Conservation (phyloP, 2,329 filamentous ascomycete genomes). For the Nemania sp. region DNA sequence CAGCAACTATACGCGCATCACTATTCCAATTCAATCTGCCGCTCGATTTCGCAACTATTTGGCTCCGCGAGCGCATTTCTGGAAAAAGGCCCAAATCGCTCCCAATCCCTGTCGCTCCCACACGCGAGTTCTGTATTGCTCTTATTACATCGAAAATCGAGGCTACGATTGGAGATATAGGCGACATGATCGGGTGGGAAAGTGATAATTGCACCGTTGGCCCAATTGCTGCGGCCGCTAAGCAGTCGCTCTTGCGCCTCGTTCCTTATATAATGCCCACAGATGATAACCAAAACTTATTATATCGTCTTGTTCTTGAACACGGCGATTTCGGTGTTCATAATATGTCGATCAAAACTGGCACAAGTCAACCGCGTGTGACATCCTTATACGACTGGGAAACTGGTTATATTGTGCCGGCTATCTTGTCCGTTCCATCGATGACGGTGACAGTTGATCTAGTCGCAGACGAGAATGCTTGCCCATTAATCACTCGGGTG, state of each 20-base stretch:
- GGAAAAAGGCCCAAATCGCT: slow-evolving; percentile 6
- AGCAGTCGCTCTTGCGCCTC: slow-evolving; percentile 12
- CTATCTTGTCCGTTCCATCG: no score
- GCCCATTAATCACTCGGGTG: no score
- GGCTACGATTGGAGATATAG: slow-evolving; percentile 1
- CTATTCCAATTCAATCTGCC: slow-evolving; percentile 7
- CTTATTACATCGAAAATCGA: slow-evolving; percentile 13
- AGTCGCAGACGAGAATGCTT: no score
- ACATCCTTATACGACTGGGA: slow-evolving; percentile 4
- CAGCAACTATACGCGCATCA: slow-evolving; percentile 7
- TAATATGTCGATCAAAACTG: background rate
- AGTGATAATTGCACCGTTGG: slow-evolving; percentile 8
- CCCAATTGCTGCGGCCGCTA: slow-evolving; percentile 12
- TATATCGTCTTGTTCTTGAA: slow-evolving; percentile 1
- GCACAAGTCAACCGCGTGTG: background rate
- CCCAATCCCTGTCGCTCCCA: slow-evolving; percentile 14
- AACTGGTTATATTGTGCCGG: no score
- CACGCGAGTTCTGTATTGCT: slow-evolving; percentile 7
- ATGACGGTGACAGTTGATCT: no score
- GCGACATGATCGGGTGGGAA: slow-evolving; percentile 20
- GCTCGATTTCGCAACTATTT: slow-evolving; percentile 3
- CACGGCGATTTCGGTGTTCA: slow-evolving; percentile 11
- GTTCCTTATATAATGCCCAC: slow-evolving; percentile 5
- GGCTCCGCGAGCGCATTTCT: slow-evolving; percentile 12
- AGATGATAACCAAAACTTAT: background rate